Base-by-base conservation (phyloP, 192 early-diverging fungal species). In the Mortierella antarctica region DNA sequence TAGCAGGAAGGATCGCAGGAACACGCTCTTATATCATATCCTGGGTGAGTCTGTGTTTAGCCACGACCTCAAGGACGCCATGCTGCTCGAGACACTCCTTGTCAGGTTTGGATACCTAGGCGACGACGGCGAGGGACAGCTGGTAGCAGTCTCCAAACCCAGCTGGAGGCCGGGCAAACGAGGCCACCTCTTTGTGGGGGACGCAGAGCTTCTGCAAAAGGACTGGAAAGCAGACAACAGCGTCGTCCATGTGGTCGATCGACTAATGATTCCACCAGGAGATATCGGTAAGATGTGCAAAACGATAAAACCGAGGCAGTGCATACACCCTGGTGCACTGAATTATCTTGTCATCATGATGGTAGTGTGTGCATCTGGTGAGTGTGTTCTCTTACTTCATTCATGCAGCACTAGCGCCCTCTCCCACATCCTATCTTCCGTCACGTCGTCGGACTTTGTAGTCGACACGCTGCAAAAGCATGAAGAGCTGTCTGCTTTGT, bases 231-330 rank as follows among this genome's bases (percentile, higher is more conserved):
- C 80, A 0, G 83, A 86, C 54, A 83, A 77, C n/a, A 84, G 85
- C 7, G 80, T 78, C 7, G 73, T 90, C 17, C 88, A 90, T 65
- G 87, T 88, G 0, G 51, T 89, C 1, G 60, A 77, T 53, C 77
- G 82, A 7, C 44, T 89, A 7, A 57, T 88, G 46, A 23, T 15
- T 9, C 85, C 84, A 39, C 88, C 88, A 23, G 61, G 13, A 0
- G 67, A 75, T 40, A 18, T 87, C 42, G 70, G 86, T 84, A 74
- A 48, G 58, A 44, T 6, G 56, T 8, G 15, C 31, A 31, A 31
- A 31, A 31, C 31, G 31, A 31, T 31, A 31, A 31, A 31, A 31
- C 31, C 31, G 31, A 31, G 31, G 31, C 31, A 31, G 31, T 31
- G 31, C 31, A 31, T 31, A 31, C 31, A 31, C 31, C 31, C 31